Evolutionary conservation across 305 asterid species (phyloP).

Genomic region (Solanum chacoense): DNA sequence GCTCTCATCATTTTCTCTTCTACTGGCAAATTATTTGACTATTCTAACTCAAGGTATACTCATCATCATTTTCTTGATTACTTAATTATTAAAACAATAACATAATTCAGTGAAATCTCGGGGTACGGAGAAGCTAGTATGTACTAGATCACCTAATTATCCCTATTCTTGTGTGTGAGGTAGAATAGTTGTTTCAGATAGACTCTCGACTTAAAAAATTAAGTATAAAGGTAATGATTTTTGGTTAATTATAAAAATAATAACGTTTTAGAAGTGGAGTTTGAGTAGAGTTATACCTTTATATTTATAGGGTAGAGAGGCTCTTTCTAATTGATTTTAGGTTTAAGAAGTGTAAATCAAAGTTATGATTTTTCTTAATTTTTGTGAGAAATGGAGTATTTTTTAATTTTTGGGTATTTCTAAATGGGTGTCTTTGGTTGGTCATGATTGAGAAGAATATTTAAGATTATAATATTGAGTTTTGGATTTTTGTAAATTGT

Average conservation of each 20-base stretch:
- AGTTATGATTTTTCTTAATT: not conserved
- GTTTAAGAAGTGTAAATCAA: not conserved
- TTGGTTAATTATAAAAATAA: not conserved
- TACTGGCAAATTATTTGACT: slow-evolving; percentile 55
- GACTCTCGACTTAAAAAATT: not conserved
- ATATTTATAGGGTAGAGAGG: not conserved
- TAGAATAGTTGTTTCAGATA: not conserved
- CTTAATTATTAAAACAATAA: not conserved
- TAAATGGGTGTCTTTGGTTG: not conserved
- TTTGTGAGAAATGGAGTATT: not conserved
- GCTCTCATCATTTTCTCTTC: slow-evolving; percentile 69
- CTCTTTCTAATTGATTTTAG: fast-evolving
- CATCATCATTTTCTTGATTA: not conserved
- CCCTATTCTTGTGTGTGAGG: not conserved
- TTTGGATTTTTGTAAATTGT: not conserved
- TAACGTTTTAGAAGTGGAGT: not conserved
- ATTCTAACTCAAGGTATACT: slow-evolving; percentile 53
- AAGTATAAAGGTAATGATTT: not conserved
- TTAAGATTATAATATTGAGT: not conserved
- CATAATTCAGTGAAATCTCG: not conserved
- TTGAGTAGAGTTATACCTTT: not conserved
- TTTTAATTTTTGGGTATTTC: not conserved
- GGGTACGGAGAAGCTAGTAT: not conserved
- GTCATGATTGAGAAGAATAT: not conserved
- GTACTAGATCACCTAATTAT: not conserved